Base-by-base conservation (phyloP, 768 basidiomycete species). In the Coprinellus micaceus region DNA sequence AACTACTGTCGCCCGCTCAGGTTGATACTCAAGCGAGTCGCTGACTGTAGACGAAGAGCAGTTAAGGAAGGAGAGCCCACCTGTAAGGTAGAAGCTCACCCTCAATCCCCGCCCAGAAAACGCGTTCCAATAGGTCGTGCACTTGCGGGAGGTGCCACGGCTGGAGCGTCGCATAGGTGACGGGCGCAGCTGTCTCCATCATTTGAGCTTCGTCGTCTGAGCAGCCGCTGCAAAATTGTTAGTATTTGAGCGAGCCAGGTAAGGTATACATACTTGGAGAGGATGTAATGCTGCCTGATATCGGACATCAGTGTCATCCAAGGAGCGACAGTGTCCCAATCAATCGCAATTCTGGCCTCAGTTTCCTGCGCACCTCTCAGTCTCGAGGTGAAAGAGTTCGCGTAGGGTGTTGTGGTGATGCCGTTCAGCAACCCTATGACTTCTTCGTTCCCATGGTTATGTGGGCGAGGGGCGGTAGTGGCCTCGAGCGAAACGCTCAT, bases 271-370 rank as follows among this genome's bases (percentile, higher is more conserved):
- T 61, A 91, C 90, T 86, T 83, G 30, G 80, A 71, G 22, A 88
- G 69, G 1, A 66, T 62, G 62, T 84, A 80, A 70, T 93, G 90
- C 2, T 80, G 81, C 49, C 79, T 75, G 40, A 93, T 77, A 60
- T 92, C 89, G 29, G 69, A 66, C 86, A 91, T 88, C 43, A 93
- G 77, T 36, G 77, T 70, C 78, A 85, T 85, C 91, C 91, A 92
- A 0, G 87, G 83, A 3, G 88, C 69, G 39, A 71, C 72, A 3
- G 80, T 83, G 65, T 88, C 84, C 89, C 88, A 91, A 67, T 91
- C 89, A 24, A 84, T 73, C 10, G 82, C 77, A 39, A 91, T 75
- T 26, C 80, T 63, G 11, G 71, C 63, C 33, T 73, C 69, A 11
- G 62, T 62, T 22, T 22, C 60, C 48, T 59, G 70, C 40, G 68